phyloP scores from a whole-genome alignment of 2,329 filamentous ascomycete genomes.

The Alternaria viburni region DNA sequence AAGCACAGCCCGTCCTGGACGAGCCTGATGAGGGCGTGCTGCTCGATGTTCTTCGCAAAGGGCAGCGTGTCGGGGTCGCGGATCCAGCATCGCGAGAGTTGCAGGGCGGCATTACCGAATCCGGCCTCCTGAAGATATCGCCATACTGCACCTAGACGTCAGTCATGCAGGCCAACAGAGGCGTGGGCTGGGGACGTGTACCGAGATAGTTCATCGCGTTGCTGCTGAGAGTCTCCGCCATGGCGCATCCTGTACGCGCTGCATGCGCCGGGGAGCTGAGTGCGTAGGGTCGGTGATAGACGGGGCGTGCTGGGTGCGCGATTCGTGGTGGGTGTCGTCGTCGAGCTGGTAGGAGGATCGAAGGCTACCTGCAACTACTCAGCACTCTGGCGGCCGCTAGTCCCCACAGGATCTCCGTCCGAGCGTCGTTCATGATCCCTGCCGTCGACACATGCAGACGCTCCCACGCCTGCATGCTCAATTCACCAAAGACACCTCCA shows the following conservation, averaged over 20 bases:
- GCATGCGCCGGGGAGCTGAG: conserved; percentile 7
- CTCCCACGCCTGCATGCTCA: neutral
- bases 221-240: conserved; percentile 57
- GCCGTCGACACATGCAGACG: neutral
- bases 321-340: neutral
- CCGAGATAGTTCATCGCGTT: conserved; percentile 71
- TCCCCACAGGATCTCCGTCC: conserved; percentile 11
- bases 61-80: conserved; percentile 66
- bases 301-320: conserved; percentile 1
- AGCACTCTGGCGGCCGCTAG: neutral
- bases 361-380: conserved; percentile 5
- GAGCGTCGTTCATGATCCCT: conserved; percentile 8
- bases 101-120: conserved; percentile 65
- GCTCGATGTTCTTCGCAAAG: conserved; percentile 65
- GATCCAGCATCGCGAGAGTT: conserved; percentile 68
- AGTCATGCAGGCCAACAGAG: conserved; percentile 11
- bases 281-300: neutral
- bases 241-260: conserved; percentile 46
- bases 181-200: conserved; percentile 9
- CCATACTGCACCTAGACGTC: conserved; percentile 56
- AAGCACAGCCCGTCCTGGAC: conserved; percentile 67
- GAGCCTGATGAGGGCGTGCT: conserved; percentile 65
- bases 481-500: neutral
- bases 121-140: conserved; percentile 59
- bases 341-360: neutral